Base-by-base conservation (phyloP, 768 basidiomycete species). In the Boletus patriciae region DNA sequence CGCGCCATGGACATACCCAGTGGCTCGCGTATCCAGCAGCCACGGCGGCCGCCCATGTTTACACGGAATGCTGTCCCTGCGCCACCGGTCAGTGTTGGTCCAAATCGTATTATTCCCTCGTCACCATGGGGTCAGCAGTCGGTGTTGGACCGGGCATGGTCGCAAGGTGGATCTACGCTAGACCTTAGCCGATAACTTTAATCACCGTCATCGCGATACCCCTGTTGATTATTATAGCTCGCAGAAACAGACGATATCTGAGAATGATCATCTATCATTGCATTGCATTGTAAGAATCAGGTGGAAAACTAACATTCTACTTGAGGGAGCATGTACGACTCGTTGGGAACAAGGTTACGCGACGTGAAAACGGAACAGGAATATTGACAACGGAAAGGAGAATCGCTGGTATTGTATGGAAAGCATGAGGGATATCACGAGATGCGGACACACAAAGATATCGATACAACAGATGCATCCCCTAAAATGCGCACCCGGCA, bases 21-120 rank as follows among this genome's bases (percentile, higher is more conserved):
- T n/a, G 76, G 74, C 16, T 77, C 80, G 72, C 77, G 83, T 18
- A 73, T 80, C 62, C 83, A 77, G 25, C 81, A 78, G 9, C 80
- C 78, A 15, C 77, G 85, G 58, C 76, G 86, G 62, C 73, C 84
- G 12, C 81, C 79, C 46, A 86, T 86, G 73, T 86, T 86, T 66
- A 58, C 67, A 53, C 57, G 71, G 62, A 62, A 69, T 52, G 66
- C 71, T 43, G 66, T 73, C 25, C 75, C 73, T 33, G 68, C 74
- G 2, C 71, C 74, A 9, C 67, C 70, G 15, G 69, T 72, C 21
- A 69, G 73, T 41, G 70, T 72, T 25, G 64, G 66, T 15, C 65
- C 73, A 18, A 72, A 68, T 75, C 71, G 69, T 18, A 76, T 75
- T 56, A 77, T 77, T 27, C 73, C 75, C 3, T 63, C 70, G 16